A percentile compares a stretch with the other conserved stretches of the same genome.
Conservation (phyloP, 2,329 filamentous ascomycete genomes). For the Penicillium digitatum region DNA sequence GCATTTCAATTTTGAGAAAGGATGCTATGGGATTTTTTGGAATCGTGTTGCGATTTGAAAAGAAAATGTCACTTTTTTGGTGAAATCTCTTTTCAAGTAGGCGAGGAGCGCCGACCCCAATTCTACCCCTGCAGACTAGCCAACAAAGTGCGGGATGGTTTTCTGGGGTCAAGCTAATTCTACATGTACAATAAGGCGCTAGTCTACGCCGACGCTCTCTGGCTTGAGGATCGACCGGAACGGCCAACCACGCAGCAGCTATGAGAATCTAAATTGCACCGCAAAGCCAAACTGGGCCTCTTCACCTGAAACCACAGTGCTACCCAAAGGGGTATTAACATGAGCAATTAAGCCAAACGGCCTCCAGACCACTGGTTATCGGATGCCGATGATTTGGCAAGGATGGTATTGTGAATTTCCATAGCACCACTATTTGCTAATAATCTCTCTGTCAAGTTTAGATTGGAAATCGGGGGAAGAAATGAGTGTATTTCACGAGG, state of each 20-base stretch:
- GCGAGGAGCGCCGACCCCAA: too few species aligned
- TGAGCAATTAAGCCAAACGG: constrained; percentile 13
- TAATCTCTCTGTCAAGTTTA: not conserved
- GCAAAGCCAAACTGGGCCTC: constrained; percentile 20
- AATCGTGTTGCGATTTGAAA: too few species aligned
- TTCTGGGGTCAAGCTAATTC: too few species aligned
- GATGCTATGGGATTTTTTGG: not conserved
- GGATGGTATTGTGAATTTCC: not conserved
- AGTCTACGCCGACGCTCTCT: constrained; percentile 2
- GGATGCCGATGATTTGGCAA: not conserved
- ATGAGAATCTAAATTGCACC: constrained; percentile 19
- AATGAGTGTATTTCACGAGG: not conserved
- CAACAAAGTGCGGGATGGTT: too few species aligned
- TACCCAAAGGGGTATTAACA: constrained; percentile 14
- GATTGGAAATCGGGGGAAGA: not conserved
- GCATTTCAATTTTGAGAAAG: not conserved
- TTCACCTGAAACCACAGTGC: not conserved
- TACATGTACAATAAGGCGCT: not conserved
- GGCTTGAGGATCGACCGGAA: constrained; percentile 7
- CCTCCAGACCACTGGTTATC: constrained; percentile 1
- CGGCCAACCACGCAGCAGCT: constrained; percentile 18
- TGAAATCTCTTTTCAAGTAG: too few species aligned
- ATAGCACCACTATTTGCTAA: not conserved
- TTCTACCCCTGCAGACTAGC: too few species aligned
- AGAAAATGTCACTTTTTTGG: too few species aligned